Evolutionary conservation across 2,329 filamentous ascomycete genomes (phyloP), one percentile per base, ranked within the genome.

Genomic region (Fonsecaea erecta): DNA sequence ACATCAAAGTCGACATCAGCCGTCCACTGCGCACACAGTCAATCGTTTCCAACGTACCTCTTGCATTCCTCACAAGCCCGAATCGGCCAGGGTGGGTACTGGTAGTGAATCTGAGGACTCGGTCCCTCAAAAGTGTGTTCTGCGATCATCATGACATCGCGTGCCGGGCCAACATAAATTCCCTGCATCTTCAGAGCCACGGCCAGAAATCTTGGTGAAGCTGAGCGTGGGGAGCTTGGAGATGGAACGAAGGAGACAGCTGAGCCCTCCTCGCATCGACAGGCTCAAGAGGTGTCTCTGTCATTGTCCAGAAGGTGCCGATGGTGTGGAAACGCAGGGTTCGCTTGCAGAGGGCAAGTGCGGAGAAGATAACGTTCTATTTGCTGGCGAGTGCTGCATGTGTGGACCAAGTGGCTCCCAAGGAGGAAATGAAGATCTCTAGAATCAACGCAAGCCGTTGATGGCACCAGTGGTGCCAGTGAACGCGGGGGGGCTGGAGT

Each of bases 41-140:
- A 21, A 7, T 24, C 35, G 24, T 37, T 55, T 18, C 24, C 2
- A 11, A 12, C 56, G 51, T n/a, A 51, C 56, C 56, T 59, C n/a
- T 59, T 59, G 56, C 56, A 59, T 28, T 59, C 56, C 21, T 52
- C 56, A 18, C 56, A 59, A 9, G 56, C 56, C 7, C 56, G 37
- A 34, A n/a, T 18, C 1, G 56, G 56, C 56, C 56, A 59, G 2
- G 26, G 21, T 18, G 56, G 37, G n/a, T 32, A 28, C 11, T 35
- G 56, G 56, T 21, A 51, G 8, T 43, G 34, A 46, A 58, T 58
- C n/a, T 58, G 55, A 16, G 43, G 12, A 26, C 11, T 43, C 4
- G 56, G 40, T 8, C 11, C 24, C 2, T 59, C 28, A 21, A 46
- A 46, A 18, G 40, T 46, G n/a, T 46, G 40, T n/a, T 46, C n/a